Evolutionary conservation across 1,284 basidiomycete species (phyloP).

Genomic region (Thelephora terrestris): DNA sequence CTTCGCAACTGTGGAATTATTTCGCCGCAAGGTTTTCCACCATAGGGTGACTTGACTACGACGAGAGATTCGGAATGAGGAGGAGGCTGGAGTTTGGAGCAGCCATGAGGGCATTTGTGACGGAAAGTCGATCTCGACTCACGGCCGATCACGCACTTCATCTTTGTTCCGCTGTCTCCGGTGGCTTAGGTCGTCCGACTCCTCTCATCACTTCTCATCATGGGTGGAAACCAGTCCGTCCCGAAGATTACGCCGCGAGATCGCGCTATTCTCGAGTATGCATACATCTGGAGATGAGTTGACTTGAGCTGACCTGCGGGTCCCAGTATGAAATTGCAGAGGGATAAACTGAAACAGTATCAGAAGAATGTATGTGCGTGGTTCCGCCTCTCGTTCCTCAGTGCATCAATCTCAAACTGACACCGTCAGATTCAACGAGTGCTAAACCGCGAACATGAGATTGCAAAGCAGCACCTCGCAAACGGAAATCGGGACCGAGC

Average conservation of each 20-base stretch:
- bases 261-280: conserved; percentile 88
- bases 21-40: background rate
- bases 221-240: conserved; percentile 69
- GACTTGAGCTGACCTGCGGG: conserved; percentile 6
- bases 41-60: too few species aligned
- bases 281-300: conserved; percentile 5
- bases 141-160: too few species aligned
- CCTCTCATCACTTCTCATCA: too few species aligned
- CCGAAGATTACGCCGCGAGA: conserved; percentile 93
- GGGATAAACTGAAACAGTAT: conserved; percentile 93
- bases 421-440: conserved; percentile 70
- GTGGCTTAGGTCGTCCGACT: background rate
- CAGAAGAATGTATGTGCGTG: conserved; percentile 70
- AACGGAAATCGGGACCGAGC: conserved; percentile 83
- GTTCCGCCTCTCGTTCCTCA: background rate
- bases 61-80: too few species aligned
- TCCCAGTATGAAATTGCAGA: conserved; percentile 81
- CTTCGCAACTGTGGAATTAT: background rate
- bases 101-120: too few species aligned
- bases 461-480: conserved; percentile 77
- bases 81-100: too few species aligned
- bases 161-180: too few species aligned
- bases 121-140: too few species aligned
- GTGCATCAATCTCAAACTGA: conserved; percentile 1
- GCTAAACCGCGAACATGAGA: conserved; percentile 80